Base-by-base conservation (phyloP, 1,284 basidiomycete genomes). In the Caloboletus firmus region DNA sequence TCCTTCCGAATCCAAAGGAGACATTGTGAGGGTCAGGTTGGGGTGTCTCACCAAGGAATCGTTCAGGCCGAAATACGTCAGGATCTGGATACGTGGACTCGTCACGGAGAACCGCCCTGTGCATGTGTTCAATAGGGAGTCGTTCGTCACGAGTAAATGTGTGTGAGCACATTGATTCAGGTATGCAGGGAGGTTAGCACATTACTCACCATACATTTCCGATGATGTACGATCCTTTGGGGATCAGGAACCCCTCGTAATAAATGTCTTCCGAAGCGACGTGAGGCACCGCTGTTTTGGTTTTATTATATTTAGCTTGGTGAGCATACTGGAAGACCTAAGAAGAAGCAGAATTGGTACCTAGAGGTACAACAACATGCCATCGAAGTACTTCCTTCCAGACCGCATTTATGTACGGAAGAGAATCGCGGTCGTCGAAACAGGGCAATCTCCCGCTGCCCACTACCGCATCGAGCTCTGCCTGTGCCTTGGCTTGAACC, bases 321-420 rank as follows among this genome's bases (percentile, higher is more conserved):
- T 73, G 68, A 56, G 72, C 11, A 11, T 7, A 2, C 32, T 6
- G 4, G 1, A 26, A 40, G n/a, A 7, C 1, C 5, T 13, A 3
- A 13, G 8, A 28, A 0, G 15, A 36, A 1, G 13, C 5, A 26
- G 12, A 30, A 44, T 36, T 1, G 9, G 17, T 51, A 67, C 67
- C 52, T 28, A 58, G 22, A 0, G 64, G 67, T 26, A 12, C 0
- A 11, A 55, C 26, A 6, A 34, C 1, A 35, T 69, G 57, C 65
- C 65, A 69, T 24, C 65, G 57, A 40, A 60, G 48, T 6, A 66
- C 52, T 36, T 68, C 67, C 34, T 64, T 69, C 12, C 55, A 61
- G 6, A 70, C 5, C 2, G 66, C 65, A 1, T 68, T 74, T 67
- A 11, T 77, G 72, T 68, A 74, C 67, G 10, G 78, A 73, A n/a